These are phyloP conservation scores for Solanum pinnatisectum DNA, from an alignment of 257 asterid genomes.

Conservation along the genomic window DNA sequence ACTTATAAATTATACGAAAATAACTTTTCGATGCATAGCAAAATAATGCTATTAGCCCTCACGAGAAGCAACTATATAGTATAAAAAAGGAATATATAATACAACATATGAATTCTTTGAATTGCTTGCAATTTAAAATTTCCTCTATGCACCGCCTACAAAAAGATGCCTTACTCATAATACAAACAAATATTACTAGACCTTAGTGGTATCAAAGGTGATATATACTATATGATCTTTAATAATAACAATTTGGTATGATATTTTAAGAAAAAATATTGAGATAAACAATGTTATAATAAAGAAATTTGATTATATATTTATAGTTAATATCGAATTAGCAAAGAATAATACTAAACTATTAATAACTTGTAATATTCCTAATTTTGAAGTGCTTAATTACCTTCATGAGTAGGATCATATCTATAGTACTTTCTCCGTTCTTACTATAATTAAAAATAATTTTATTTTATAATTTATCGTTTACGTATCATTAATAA, in stretches of 20 bases:
- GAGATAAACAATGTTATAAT: neutral
- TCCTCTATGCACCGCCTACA: neutral
- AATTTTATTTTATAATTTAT: too few relatives aligned
- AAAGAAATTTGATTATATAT: neutral
- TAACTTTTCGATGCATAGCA: too few relatives aligned
- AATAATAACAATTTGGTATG: neutral
- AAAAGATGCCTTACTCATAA: neutral
- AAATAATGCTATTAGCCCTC: neutral
- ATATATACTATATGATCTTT: neutral
- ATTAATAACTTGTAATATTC: neutral
- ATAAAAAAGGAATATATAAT: neutral
- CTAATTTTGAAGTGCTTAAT: neutral
- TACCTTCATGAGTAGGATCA: neutral
- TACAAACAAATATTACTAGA: neutral
- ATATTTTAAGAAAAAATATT: neutral
- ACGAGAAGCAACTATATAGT: neutral
- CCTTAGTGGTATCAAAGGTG: neutral
- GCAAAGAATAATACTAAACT: neutral
- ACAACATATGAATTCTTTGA: neutral
- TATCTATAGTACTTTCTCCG: neutral
- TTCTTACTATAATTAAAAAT: too few relatives aligned
- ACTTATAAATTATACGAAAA: neutral
- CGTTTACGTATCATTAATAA: accelerated
- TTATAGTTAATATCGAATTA: neutral
- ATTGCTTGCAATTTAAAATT: neutral